phyloP scores from a whole-genome alignment of 2,329 filamentous ascomycete species.

The Didymella segeticola region DNA sequence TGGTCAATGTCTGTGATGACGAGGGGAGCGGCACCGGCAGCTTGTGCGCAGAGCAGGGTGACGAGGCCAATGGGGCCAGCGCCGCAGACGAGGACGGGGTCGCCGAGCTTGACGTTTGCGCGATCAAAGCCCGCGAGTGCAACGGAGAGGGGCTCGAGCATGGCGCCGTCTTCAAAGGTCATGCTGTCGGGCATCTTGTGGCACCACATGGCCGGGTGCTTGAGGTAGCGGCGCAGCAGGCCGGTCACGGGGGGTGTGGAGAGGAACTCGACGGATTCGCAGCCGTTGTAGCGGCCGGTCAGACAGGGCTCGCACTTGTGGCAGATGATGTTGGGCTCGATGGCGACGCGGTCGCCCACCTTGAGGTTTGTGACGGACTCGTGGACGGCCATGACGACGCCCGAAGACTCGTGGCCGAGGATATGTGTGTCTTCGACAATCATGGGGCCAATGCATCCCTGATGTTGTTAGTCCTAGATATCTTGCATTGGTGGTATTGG shows the following conservation, averaged over 20 bases:
- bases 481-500: too few species aligned
- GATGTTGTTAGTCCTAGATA: constrained; percentile 8
- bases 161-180: constrained; percentile 87
- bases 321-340: constrained; percentile 95
- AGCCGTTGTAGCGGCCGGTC: constrained; percentile 94
- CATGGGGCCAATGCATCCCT: constrained; percentile 90
- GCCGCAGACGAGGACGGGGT: constrained; percentile 87
- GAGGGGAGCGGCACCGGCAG: constrained; percentile 87
- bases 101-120: constrained; percentile 79
- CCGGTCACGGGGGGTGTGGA: constrained; percentile 90
- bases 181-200: constrained; percentile 89
- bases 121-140: constrained; percentile 88
- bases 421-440: constrained; percentile 88
- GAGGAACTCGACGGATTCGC: constrained; percentile 82
- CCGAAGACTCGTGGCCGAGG: constrained; percentile 91
- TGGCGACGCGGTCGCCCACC: constrained; percentile 71
- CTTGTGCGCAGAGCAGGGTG: constrained; percentile 81
- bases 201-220: constrained; percentile 93
- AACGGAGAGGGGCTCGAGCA: constrained; percentile 89
- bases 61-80: constrained; percentile 94
- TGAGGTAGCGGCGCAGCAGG: constrained; percentile 88
- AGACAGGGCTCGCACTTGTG: constrained; percentile 88
- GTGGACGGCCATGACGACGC: constrained; percentile 79
- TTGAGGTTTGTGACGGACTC: constrained; percentile 79
- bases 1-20: constrained; percentile 96